Evolutionary conservation across 495 filamentous ascomycete species (phyloP).

Genomic region (Neurospora cerealis): DNA sequence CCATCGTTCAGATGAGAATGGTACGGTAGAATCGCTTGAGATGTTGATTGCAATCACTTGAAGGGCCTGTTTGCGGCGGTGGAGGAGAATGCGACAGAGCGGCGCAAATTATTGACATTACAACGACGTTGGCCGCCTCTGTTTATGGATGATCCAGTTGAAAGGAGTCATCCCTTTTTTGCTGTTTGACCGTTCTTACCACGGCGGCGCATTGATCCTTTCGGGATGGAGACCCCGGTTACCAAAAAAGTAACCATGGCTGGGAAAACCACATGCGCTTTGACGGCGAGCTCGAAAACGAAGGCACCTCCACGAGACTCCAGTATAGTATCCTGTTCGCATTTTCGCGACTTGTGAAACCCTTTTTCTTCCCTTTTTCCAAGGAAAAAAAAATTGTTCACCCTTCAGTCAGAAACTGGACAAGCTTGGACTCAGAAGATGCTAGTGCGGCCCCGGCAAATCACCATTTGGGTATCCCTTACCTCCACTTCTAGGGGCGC

Average conservation of each 20-base stretch:
- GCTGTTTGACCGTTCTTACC: not conserved
- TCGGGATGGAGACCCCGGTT: not conserved
- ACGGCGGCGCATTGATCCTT: not conserved
- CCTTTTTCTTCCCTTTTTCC: not conserved
- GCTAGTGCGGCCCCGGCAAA: not conserved
- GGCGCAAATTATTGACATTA: not conserved
- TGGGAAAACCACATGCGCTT: not conserved
- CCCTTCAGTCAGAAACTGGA: not conserved
- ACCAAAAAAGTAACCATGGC: not conserved
- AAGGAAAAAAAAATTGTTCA: not conserved
- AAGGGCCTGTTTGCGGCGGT: not conserved
- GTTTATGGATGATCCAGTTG: not conserved
- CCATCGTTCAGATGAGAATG: not conserved
- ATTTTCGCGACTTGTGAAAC: not conserved
- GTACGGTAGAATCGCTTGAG: not conserved
- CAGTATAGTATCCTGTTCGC: not conserved
- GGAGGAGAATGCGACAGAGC: not conserved
- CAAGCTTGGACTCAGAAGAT: not conserved
- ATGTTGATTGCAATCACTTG: not conserved
- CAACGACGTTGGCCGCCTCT: not conserved
- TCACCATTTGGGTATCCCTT: not conserved
- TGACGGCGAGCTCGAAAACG: not conserved
- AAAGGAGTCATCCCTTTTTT: not conserved
- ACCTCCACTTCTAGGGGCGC: not conserved
- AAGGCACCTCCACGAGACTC: not conserved